Conservation (phyloP, 768 basidiomycete species). For the Phlebiopsis flavidoalba region DNA sequence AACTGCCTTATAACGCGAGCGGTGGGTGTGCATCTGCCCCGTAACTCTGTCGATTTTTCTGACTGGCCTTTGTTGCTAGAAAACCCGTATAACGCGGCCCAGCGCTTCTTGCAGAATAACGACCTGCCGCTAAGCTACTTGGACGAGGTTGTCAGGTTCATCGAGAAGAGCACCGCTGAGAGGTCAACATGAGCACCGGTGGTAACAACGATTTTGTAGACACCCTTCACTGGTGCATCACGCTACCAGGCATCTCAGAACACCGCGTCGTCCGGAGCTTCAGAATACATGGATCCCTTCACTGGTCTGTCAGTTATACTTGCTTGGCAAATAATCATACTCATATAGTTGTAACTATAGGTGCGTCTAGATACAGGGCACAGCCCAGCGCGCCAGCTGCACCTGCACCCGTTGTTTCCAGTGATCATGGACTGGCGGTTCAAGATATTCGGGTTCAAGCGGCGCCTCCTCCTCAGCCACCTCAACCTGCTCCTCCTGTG, state of each 20-base stretch:
- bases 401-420: conserved; percentile 21
- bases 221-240: conserved; percentile 72
- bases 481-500: conserved; percentile 41
- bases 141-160: conserved; percentile 89
- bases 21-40: conserved; percentile 40
- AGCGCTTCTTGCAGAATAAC: conserved; percentile 79
- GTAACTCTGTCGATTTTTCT: not conserved
- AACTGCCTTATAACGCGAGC: conserved; percentile 87
- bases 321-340: not conserved
- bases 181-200: conserved; percentile 57
- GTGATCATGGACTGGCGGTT: conserved; percentile 71
- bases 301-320: conserved; percentile 15
- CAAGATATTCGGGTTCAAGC: conserved; percentile 49
- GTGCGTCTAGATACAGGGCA: conserved; percentile 28
- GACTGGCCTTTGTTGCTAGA: conserved; percentile 44
- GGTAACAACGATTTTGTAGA: conserved; percentile 62
- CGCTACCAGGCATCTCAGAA: conserved; percentile 26
- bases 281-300: conserved; percentile 25
- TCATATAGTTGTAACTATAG: conserved; percentile 14
- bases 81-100: conserved; percentile 86
- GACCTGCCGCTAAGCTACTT: conserved; percentile 79
- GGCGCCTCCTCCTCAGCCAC: conserved; percentile 27
- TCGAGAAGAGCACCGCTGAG: conserved; percentile 88
- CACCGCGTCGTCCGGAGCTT: conserved; percentile 2
- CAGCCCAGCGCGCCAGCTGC: conserved; percentile 25